These are phyloP conservation scores for Plasmodium gallinaceum DNA, from an alignment of 169 alveolate species.

Conservation along the genomic window DNA sequence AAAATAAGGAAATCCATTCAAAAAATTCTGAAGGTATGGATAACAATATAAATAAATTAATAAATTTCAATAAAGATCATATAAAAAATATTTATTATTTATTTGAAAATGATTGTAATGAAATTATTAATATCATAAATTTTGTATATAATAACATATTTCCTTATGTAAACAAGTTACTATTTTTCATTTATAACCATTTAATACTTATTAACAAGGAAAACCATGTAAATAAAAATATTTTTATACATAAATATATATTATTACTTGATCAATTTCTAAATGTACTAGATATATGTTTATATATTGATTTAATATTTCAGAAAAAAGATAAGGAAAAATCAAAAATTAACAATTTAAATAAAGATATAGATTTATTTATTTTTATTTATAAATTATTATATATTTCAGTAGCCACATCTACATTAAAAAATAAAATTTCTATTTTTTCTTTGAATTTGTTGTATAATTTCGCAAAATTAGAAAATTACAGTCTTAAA, in stretches of 20 bases:
- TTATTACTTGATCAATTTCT: conserved; percentile 37
- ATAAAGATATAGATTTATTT: conserved; percentile 35
- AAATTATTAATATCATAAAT: conserved; percentile 12
- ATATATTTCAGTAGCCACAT: conserved; percentile 29
- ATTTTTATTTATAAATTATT: conserved; percentile 46
- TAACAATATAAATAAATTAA: neutral
- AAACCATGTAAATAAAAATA: neutral
- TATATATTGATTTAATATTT: conserved; percentile 42
- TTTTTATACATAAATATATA: conserved; percentile 25
- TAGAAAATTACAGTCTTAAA: conserved; percentile 24
- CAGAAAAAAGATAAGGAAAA: conserved; percentile 13
- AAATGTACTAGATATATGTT: conserved; percentile 38
- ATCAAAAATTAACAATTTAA: conserved; percentile 9
- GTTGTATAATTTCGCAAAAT: conserved; percentile 35
- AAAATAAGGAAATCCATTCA: neutral
- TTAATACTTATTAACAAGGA: neutral
- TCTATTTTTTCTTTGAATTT: conserved; percentile 40
- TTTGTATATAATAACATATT: conserved; percentile 36
- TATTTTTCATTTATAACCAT: conserved; percentile 38
- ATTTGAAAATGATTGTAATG: conserved; percentile 34
- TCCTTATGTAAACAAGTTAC: conserved; percentile 32
- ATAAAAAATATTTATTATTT: conserved; percentile 13
- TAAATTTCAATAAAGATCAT: neutral
- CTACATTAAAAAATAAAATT: conserved; percentile 48
- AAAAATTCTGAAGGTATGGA: neutral